Percentiles rank a stretch among this genome's conserved stretches.
Evolutionary conservation across 2,329 filamentous ascomycete species (phyloP).

Genomic region (Alternaria brassicicola): DNA sequence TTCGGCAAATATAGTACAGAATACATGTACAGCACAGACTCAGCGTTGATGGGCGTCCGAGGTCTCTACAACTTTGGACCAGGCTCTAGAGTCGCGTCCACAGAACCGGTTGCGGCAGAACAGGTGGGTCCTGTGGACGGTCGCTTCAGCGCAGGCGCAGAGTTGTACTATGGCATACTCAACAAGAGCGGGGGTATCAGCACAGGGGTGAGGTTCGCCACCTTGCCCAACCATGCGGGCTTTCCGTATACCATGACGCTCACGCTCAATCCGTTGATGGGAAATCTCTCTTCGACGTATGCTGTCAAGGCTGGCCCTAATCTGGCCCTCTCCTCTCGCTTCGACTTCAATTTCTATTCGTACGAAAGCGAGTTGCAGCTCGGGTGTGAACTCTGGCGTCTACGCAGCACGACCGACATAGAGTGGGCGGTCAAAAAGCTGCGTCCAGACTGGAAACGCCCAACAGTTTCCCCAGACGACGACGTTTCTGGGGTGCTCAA

Average conservation of each 20-base stretch:
- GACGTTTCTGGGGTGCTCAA: constrained; percentile 88
- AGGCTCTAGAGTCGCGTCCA: constrained; percentile 58
- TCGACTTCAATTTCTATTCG: constrained; percentile 98
- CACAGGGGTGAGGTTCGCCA: constrained; percentile 86
- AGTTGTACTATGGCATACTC: constrained; percentile 92
- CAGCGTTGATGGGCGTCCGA: constrained; percentile 82
- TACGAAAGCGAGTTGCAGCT: constrained; percentile 95
- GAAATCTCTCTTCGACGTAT: constrained; percentile 88
- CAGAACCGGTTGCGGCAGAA: constrained; percentile 29
- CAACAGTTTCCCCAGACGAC: constrained; percentile 55
- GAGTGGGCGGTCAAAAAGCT: constrained; percentile 54
- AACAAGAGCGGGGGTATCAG: constrained; percentile 95
- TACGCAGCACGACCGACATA: constrained; percentile 50
- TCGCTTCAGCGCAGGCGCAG: constrained; percentile 87
- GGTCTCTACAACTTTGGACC: constrained; percentile 94
- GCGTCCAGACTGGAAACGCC: constrained; percentile 50
- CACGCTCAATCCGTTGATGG: constrained; percentile 92
- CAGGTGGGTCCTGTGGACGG: constrained; percentile 68
- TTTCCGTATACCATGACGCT: constrained; percentile 93
- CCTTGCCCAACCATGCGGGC: constrained; percentile 77
- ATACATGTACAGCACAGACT: constrained; percentile 90
- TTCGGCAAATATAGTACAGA: constrained; percentile 86
- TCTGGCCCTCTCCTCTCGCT: constrained; percentile 83
- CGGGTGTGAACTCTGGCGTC: constrained; percentile 91
- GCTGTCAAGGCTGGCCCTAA: constrained; percentile 84